phyloP scores from a whole-genome alignment of 306 rosid genomes.

The Senna tora region DNA sequence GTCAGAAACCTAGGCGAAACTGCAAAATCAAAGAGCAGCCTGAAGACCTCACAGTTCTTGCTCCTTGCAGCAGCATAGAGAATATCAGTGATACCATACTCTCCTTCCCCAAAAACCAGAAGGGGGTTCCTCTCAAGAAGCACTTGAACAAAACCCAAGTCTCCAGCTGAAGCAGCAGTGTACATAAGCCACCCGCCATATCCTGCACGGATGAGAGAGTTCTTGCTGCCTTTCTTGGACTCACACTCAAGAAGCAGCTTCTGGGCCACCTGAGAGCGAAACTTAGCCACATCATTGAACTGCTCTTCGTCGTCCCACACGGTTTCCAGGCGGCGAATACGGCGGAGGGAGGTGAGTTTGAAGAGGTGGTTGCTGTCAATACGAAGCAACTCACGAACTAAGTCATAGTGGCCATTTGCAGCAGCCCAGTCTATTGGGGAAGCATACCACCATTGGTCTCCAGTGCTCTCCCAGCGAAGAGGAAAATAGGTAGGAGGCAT shows the following conservation, averaged over 20 bases:
- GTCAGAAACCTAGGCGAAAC: constrained; percentile 70
- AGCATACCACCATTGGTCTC: constrained; percentile 99
- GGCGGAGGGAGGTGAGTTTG: constrained; percentile 89
- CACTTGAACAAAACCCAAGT: constrained; percentile 62
- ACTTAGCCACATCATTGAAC: constrained; percentile 75
- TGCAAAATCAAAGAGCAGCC: constrained; percentile 72
- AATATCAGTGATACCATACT: constrained; percentile 74
- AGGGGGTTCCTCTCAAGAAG: constrained; percentile 62
- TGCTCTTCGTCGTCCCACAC: constrained; percentile 96
- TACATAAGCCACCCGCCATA: constrained; percentile 98
- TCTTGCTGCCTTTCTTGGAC: constrained; percentile 60
- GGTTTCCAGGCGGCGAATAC: constrained; percentile 85
- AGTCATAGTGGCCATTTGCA: constrained; percentile 93
- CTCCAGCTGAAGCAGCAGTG: constrained; percentile 98
- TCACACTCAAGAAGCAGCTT: constrained; percentile 74
- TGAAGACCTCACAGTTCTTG: constrained; percentile 57
- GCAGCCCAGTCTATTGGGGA: constrained; percentile 98
- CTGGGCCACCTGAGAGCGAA: constrained; percentile 67
- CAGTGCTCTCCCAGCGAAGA: constrained; percentile 98
- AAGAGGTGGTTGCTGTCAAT: constrained; percentile 88
- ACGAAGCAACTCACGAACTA: constrained; percentile 81
- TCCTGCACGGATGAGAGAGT: constrained; percentile 77
- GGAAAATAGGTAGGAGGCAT: constrained; percentile 94
- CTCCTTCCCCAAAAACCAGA: constrained; percentile 80
- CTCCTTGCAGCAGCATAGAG: constrained; percentile 74